Base-by-base conservation (phyloP, 2,329 filamentous ascomycete species). In the Ophiocordyceps camponoti-floridani region DNA sequence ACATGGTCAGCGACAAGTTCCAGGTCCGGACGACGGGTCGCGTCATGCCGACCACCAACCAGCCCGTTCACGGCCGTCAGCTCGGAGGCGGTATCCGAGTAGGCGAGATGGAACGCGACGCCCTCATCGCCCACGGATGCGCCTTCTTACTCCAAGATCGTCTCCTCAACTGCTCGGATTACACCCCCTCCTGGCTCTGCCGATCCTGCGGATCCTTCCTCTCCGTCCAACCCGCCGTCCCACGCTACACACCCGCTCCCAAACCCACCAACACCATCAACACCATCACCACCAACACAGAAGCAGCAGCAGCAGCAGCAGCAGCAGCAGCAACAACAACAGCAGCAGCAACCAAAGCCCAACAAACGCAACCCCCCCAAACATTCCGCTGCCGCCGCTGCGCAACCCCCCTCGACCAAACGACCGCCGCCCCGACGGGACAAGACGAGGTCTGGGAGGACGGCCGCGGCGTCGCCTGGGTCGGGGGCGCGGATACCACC, bases 1-100 rank as follows among this genome's bases (percentile, higher is more conserved):
- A 98, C 79, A 98, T 98, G 91, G 91, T 98, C 46, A 96, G 95
- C 74, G 91, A 98, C 65, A 98, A 98, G 66, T 98, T 84, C 72
- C 91, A 98, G 63, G 91, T 96, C 46, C 80, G 91, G 63, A 96
- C 91, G 3, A 96, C 91, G 0, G 91, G 91, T 45, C 88, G 88
- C 1, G 82, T 95, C 40, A 91, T 91, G 45, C 77, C 82, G 23
- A 77, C 91, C 14, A 96, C 89, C 0, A 88, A 89, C 30, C 91
- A 98, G 61, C 91, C 91, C 38, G 91, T 98, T 70, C 95, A 96
- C 69, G 91, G 91, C 51, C 75, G 91, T 61, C 91, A 93, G 61
- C 85, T 89, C 64, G 91, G 89, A 58, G 91, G 91, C 67, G 91
- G 91, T 79, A 95, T 98, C 59, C 87, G 91, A 71, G 89, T 98